Evolutionary conservation across 108 stramenopile species (phyloP), one percentile per base, ranked within the genome.

Genomic region (Nitzschia putrida): DNA sequence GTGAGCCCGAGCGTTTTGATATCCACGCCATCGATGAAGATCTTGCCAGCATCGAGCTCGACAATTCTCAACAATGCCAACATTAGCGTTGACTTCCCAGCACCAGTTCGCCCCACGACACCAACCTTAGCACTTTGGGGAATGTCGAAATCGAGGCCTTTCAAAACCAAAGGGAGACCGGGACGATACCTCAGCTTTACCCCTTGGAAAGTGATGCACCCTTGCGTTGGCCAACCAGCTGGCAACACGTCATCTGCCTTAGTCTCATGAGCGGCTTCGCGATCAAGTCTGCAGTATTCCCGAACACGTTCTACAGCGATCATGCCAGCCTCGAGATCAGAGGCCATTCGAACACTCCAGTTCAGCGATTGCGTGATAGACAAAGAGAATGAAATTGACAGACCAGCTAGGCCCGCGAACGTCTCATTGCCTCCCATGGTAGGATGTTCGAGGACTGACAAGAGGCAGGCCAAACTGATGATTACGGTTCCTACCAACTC

Each of bases 261-360:
- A 12, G 74, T 83, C 49, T 21, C 13, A 25, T 82, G 83, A 16
- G 80, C 78, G 14, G 84, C 92, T 57, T 93, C 92, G 23, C 80
- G 64, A 24, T 61, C 52, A 57, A 89, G 56, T 20, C 71, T 69
- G 59, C 64, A 87, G 58, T 92, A 94, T 68, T 96, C 83, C 38
- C 89, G 71, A 47, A 96, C 77, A 42, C 97, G 77, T 68, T 97
- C 95, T 7, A 95, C 95, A 34, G 92, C 80, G 8, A 96, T 88
- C 89, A 97, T 93, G 55, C 93, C 79, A 20, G 94, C 93, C 74
- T 99, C 98, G 0, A 95, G 61, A 67, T 99, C 96, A 65, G 85
- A 84, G 9, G 87, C 83, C 92, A 92, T 96, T 51, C 97, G 84
- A 16, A 97, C 96, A 53, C 82, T 85, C 97, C 97, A 99, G 66